Evolutionary conservation across 495 filamentous ascomycete genomes (phyloP).

Genomic region (Hypoxylon rickii): DNA sequence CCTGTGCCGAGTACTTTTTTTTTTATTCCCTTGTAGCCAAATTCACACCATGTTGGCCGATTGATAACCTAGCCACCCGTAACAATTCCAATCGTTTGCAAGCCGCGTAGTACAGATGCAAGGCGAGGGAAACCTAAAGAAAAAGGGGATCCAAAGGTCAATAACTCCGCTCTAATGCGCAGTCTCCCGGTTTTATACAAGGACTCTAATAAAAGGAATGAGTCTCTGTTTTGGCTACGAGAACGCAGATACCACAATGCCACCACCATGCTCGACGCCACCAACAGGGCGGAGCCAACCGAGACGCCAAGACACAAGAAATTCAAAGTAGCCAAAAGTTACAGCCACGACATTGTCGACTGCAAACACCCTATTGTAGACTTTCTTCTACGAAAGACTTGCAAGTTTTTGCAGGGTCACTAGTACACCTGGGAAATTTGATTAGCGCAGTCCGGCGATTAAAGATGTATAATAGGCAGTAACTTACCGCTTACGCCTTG

Average conservation of each 20-base stretch:
- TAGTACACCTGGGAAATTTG: constrained; percentile 46
- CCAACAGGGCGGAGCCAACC: not conserved
- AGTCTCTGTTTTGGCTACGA: constrained; percentile 29
- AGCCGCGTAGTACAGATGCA: constrained; percentile 16
- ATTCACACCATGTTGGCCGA: too few species aligned
- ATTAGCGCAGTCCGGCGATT: constrained; percentile 11
- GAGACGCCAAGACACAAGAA: constrained; percentile 13
- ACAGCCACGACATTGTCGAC: constrained; percentile 8
- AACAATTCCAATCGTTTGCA: not conserved
- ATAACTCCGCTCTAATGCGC: constrained; percentile 30
- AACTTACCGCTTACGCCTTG: constrained; percentile 84
- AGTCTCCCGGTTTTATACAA: constrained; percentile 13
- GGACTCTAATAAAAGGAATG: constrained; percentile 7
- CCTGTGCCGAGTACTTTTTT: not conserved
- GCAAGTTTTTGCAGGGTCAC: constrained; percentile 53
- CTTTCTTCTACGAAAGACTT: constrained; percentile 35
- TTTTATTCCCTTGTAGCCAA: not conserved
- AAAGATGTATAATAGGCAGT: constrained; percentile 8
- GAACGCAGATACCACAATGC: constrained; percentile 22
- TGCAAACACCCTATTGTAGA: not conserved
- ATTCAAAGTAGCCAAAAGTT: not conserved
- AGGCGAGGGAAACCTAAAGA: not conserved
- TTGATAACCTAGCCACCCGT: not conserved
- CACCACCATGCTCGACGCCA: constrained; percentile 9
- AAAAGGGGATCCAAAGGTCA: constrained; percentile 1